Base-by-base conservation (phyloP, 331 rosid species). In the Rosa hybrid region DNA sequence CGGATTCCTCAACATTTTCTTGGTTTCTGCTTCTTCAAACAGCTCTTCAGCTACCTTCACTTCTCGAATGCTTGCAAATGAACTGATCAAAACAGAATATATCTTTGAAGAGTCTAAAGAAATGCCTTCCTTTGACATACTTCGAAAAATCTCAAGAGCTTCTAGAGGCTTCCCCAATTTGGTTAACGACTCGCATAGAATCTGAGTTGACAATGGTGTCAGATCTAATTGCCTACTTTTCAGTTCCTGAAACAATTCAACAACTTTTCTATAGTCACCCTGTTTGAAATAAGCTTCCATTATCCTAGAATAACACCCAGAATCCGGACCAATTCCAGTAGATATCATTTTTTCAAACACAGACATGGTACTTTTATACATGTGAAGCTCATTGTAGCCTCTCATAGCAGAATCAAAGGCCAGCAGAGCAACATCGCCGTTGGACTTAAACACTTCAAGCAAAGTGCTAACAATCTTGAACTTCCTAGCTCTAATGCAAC, bases 311-410 rank as follows among this genome's bases (percentile, higher is more conserved):
- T 83, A 92, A 57, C 94, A 86, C 48, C 81, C 82, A 2, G 91
- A 85, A 84, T 88, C 80, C 10, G 78, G 60, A 77, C 63, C 72
- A 76, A 88, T 59, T 51, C 73, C 34, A 2, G 72, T 51, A 10
- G 83, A 84, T 76, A 81, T 84, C 94, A 89, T 56, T 75, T 71
- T 18, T 6, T 83, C 86, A 42, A 76, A 90, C 62, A 88, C 69
- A n/a, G 56, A 81, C 49, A 89, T 78, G 38, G 87, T 89, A 63
- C 83, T 88, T 79, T 85, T 88, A 86, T 81, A 89, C 96, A 92
- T 92, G 62, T 90, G 97, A 79, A 92, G 84, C 90, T 84, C 86
- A 69, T 92, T 92, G 45, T 92, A 92, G 68, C 87, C 87, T 84
- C 74, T 81, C 86, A 92, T 82, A 17, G 90, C 88, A 20, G 88